Evolutionary conservation across 805 yeast genomes (phyloP).

Genomic region (Myxozyma monticola): DNA sequence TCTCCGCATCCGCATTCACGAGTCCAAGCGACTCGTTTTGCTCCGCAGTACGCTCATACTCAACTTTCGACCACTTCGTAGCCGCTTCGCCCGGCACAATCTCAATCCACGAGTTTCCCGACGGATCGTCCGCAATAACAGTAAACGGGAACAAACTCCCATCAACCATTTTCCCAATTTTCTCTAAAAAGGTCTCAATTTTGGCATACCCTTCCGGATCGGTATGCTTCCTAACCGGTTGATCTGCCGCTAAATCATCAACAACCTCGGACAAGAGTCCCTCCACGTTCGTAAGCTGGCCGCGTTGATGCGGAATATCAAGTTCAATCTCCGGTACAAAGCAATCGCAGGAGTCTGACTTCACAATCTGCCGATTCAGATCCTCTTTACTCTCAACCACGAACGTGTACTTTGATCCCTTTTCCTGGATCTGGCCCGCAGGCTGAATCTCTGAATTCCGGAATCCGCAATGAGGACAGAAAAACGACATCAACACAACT

Average conservation of each 20-base stretch:
- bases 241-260: conserved; percentile 77
- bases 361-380: conserved; percentile 86
- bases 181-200: conserved; percentile 64
- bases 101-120: conserved; percentile 97
- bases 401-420: conserved; percentile 73
- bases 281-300: conserved; percentile 89
- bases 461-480: conserved; percentile 91
- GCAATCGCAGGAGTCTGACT: conserved; percentile 81
- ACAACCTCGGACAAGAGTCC: conserved; percentile 84
- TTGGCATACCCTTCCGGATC: conserved; percentile 77
- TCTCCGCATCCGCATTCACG: conserved; percentile 61
- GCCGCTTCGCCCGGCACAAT: conserved; percentile 81
- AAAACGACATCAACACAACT: conserved; percentile 89
- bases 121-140: conserved; percentile 82
- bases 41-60: conserved; percentile 80
- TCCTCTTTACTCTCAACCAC: conserved; percentile 69
- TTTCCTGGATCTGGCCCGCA: conserved; percentile 88
- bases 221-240: conserved; percentile 67
- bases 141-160: conserved; percentile 79
- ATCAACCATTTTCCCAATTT: conserved; percentile 58
- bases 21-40: conserved; percentile 85
- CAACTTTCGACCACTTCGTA: conserved; percentile 85
- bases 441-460: conserved; percentile 92
- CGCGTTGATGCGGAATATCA: conserved; percentile 93
- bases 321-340: conserved; percentile 81